A percentile compares a stretch with the other conserved stretches of the same genome.
Evolutionary conservation across 225 moss, liverwort and hornwort genomes (phyloP).

Genomic region (Pseudisothecium myosuroides): DNA sequence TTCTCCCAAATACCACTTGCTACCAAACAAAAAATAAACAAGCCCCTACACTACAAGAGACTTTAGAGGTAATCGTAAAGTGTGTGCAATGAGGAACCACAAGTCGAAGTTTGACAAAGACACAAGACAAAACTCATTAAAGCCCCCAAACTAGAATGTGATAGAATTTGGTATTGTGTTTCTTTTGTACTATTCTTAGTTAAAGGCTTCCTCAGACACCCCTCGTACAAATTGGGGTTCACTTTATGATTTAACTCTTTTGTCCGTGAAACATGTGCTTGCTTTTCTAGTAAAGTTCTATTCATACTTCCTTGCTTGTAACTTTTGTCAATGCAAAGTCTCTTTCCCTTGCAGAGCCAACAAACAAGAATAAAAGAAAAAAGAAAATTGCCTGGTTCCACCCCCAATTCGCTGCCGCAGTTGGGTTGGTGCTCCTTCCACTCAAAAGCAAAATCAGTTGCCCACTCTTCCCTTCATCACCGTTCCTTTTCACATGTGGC

Average conservation of each 20-base stretch:
- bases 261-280: accelerated
- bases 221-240: no score
- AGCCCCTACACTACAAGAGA: neutral
- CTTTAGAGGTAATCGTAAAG: no score
- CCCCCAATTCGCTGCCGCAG: neutral
- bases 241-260: no score
- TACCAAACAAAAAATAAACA: neutral
- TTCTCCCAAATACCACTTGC: neutral
- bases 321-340: neutral
- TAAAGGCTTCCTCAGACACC: no score
- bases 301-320: neutral
- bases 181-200: no score
- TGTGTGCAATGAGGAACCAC: no score
- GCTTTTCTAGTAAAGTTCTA: neutral
- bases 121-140: no score
- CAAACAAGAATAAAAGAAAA: neutral
- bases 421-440: neutral
- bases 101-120: no score
- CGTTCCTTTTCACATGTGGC: constrained; percentile 4
- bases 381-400: neutral
- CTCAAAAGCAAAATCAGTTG: neutral
- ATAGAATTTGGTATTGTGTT: no score
- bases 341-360: neutral
- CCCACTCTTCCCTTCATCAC: neutral
- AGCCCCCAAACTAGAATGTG: no score